Percentiles rank a stretch among this genome's conserved stretches.
These are phyloP conservation scores for Trichoderma oligosporum DNA, from an alignment of 2,329 filamentous ascomycete genomes.

Conservation along the genomic window DNA sequence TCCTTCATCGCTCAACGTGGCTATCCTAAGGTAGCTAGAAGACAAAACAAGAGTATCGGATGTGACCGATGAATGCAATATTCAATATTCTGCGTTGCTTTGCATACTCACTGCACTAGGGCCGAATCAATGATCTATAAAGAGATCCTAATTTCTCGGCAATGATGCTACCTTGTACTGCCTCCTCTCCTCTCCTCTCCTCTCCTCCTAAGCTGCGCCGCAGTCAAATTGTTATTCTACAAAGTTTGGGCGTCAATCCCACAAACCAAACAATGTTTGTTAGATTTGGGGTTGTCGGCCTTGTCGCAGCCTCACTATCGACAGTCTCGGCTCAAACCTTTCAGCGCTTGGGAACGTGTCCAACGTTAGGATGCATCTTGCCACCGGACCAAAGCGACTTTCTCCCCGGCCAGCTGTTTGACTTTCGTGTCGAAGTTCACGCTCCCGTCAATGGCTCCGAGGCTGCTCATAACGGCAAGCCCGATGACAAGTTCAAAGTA, in stretches of 20 bases:
- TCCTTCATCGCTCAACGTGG: not conserved
- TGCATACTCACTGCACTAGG: not conserved
- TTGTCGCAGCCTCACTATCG: conserved; percentile 35
- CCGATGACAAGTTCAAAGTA: conserved; percentile 72
- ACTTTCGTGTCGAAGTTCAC: conserved; percentile 78
- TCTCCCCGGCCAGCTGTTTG: conserved; percentile 77
- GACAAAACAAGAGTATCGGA: not conserved
- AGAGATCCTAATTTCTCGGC: not conserved
- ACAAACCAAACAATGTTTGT: conserved; percentile 31
- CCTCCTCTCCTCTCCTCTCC: not conserved
- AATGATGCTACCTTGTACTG: too few species aligned
- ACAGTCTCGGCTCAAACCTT: conserved; percentile 54
- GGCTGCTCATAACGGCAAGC: conserved; percentile 62
- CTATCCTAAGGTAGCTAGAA: not conserved
- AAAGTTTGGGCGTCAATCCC: not conserved
- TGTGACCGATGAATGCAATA: not conserved
- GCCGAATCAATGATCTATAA: not conserved
- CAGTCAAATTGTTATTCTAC: not conserved
- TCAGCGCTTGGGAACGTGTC: conserved; percentile 57
- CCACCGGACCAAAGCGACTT: conserved; percentile 71
- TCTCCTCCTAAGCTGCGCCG: not conserved
- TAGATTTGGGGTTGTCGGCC: conserved; percentile 36
- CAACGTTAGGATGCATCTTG: conserved; percentile 55
- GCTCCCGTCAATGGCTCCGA: conserved; percentile 78
- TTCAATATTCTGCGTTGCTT: not conserved